Percentiles rank a stretch among this genome's conserved stretches.
phyloP scores from a whole-genome alignment of 2,329 filamentous ascomycete species.

The Cladophialophora bantiana region DNA sequence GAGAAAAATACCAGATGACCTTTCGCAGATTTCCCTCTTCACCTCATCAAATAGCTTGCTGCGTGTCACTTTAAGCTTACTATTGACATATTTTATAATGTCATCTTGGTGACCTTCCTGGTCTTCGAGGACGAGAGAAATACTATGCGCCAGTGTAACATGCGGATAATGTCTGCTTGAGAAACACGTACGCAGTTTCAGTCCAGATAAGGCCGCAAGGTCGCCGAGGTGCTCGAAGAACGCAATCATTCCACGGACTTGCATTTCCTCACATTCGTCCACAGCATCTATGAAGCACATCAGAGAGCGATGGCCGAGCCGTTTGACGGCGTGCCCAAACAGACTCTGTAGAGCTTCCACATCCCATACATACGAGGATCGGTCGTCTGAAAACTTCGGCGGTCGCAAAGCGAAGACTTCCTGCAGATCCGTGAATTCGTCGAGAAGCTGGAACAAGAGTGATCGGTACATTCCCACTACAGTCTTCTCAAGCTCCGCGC shows the following conservation, averaged over 20 bases:
- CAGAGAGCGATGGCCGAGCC: slow-evolving; percentile 42
- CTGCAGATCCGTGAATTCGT: slow-evolving; percentile 46
- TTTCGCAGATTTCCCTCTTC: slow-evolving; percentile 45
- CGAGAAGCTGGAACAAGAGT: slow-evolving; percentile 57
- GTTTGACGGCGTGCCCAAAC: slow-evolving; percentile 40
- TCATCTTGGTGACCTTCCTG: slow-evolving; percentile 46
- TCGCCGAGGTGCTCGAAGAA: slow-evolving; percentile 47
- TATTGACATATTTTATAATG: slow-evolving; percentile 46
- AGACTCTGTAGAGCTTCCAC: slow-evolving; percentile 42
- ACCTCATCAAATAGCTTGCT: slow-evolving; percentile 40
- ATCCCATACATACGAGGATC: slow-evolving; percentile 31
- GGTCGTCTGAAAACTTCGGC: too few species aligned
- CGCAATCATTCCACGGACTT: slow-evolving; percentile 48
- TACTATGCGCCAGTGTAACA: slow-evolving; percentile 45
- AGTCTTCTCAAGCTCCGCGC: slow-evolving; percentile 54
- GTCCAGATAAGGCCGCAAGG: slow-evolving; percentile 20
- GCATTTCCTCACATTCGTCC: slow-evolving; percentile 53
- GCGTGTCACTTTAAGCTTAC: slow-evolving; percentile 42
- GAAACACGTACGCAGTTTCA: slow-evolving; percentile 47
- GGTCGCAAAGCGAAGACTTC: slow-evolving; percentile 38
- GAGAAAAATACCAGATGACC: slow-evolving; percentile 54
- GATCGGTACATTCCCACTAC: slow-evolving; percentile 60
- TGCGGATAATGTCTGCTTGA: slow-evolving; percentile 56
- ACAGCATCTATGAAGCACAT: slow-evolving; percentile 55
- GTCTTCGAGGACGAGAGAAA: slow-evolving; percentile 46